Base-by-base conservation (phyloP, 2,329 filamentous ascomycete genomes). In the Sphaerostilbella broomeana region DNA sequence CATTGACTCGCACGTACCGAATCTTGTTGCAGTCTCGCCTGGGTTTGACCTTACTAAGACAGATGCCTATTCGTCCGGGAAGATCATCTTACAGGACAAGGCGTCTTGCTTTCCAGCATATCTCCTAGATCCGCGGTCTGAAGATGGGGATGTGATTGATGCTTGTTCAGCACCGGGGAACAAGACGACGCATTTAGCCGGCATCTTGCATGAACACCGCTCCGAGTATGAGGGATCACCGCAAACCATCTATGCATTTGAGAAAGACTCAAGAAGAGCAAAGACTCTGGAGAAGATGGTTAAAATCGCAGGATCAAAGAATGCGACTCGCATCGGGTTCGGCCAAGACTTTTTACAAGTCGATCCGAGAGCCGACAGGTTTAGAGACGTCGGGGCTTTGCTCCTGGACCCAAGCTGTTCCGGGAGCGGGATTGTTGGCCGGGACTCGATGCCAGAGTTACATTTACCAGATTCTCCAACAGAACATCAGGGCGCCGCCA, bases 81-180 rank as follows among this genome's bases (percentile, higher is more conserved):
- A 79, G 32, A 77, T 97, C 38, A 95, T 97, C 44, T 68, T 97
- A 17, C 92, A 98, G 59, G 92, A 97, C 56, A 97, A 95, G 61
- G 90, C 92, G 0, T 95, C 89, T 1, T 98, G 92, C 57, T 95
- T 98, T 54, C 92, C 92, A 0, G 92, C 90, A 1, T 92, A 92
- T 56, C 69, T 98, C 3, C 68, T 98, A 0, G 72, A 94, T 36
- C 79, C 84, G 0, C 65, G 65, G 0, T 65, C 77, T 7, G 68
- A 75, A 42, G 76, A 82, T 47, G 86, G 86, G 17, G 79, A 92
- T 53, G 69, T 94, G 7, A 77, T 97, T n/a, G 92, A 98, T 60
- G 86, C 86, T 0, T 97, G 90, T 58, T 86, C 92, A 0, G 92
- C 92, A 1, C 92, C 92, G 2, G 92, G 92, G 5, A 98, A 98